Evolutionary conservation across 208 protist species (phyloP).

Genomic region (Leishmania amazonensis): DNA sequence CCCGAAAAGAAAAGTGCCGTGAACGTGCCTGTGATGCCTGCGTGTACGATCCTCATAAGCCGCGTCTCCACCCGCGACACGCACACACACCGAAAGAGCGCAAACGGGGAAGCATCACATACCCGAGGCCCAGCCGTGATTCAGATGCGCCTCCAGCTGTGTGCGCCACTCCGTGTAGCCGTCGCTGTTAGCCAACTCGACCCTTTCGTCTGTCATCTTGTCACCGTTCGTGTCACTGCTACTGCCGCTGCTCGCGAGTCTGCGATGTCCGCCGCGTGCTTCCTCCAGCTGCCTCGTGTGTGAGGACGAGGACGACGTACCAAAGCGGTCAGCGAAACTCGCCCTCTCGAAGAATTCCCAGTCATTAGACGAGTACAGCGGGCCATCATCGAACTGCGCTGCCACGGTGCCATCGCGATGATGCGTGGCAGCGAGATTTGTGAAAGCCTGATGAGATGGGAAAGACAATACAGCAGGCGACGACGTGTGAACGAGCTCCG

Average conservation of each 20-base stretch:
- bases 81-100: not conserved
- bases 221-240: not conserved
- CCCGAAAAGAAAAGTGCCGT: not conserved
- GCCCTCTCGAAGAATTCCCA: conserved; percentile 20
- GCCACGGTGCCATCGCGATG: not conserved
- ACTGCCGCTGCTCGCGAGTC: not conserved
- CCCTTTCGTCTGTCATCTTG: not conserved
- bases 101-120: not conserved
- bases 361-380: not conserved
- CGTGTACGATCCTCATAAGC: not conserved
- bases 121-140: not conserved
- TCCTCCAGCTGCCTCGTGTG: not conserved
- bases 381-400: not conserved
- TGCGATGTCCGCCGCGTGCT: not conserved
- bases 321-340: not conserved
- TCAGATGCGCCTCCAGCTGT: conserved; percentile 7
- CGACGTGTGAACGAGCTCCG: not conserved
- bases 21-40: not conserved
- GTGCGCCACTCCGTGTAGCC: conserved; percentile 9
- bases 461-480: not conserved
- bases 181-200: not conserved
- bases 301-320: not conserved
- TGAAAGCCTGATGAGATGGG: not conserved
- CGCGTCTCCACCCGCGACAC: not conserved
- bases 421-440: not conserved